Conservation (phyloP, 2,329 filamentous ascomycete genomes). For the Colletotrichum neosansevieriae region DNA sequence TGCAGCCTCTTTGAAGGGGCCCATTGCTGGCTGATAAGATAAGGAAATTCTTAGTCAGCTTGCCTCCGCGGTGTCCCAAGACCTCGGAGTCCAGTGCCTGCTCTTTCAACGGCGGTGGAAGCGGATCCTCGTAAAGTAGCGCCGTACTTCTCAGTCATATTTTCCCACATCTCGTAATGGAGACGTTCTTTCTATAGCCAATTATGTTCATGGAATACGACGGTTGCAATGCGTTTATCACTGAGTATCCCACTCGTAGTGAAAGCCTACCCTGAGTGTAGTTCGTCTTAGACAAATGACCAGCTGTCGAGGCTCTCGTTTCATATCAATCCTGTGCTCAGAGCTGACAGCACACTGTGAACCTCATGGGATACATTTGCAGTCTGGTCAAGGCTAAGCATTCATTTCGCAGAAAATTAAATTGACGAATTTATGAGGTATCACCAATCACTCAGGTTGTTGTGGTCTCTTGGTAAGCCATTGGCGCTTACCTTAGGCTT, state of each 20-base stretch:
- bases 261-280: background rate
- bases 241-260: background rate
- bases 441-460: background rate
- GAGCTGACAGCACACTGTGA: background rate
- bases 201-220: no score
- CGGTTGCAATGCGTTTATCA: background rate
- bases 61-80: background rate
- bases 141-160: background rate
- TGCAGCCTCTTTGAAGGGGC: conserved; percentile 22
- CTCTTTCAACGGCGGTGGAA: no score
- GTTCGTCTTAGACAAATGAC: conserved; percentile 28
- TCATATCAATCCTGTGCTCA: conserved; percentile 21
- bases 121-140: background rate
- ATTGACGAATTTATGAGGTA: no score
- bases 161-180: no score
- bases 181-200: no score
- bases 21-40: conserved; percentile 30
- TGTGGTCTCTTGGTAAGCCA: background rate
- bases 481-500: background rate
- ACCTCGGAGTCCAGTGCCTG: no score
- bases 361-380: background rate
- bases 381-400: no score
- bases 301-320: conserved; percentile 14
- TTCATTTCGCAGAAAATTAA: no score
- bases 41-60: conserved; percentile 29